Evolutionary conservation across 805 yeast species (phyloP), one percentile per base, ranked within the genome.

Genomic region (Saccharomycopsis sp.): DNA sequence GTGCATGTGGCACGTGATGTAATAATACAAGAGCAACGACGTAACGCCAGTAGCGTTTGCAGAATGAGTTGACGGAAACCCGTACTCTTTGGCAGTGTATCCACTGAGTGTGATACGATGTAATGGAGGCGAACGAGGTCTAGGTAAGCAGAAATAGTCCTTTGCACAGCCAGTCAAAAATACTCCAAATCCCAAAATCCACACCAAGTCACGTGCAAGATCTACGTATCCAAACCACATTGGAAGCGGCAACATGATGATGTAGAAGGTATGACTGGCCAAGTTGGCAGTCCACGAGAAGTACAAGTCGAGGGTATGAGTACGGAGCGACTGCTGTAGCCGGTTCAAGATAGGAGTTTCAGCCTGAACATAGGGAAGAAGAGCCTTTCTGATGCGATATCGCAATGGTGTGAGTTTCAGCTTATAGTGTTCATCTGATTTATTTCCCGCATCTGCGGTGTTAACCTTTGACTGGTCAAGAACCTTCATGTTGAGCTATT

Each of bases 261-360:
- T 96, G 69, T 93, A 93, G 69, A 94, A 94, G 0, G 97, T 89
- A 71, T 93, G 99, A 3, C 96, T 82, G 0, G 97, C 99, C 62
- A 94, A 75, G 65, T 87, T 85, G 17, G 98, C 97, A 2, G 96
- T 81, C 76, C 89, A 83, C 7, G 96, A 87, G 72, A 93, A 93
- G 66, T 87, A 94, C 24, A 76, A 66, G 72, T 92, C 97, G 55
- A 85, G 70, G 17, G 70, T 54, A 1, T 82, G 76, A 44, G 71
- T 69, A 58, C 96, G 75, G 12, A 75, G 66, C 3, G 59, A 53
- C 2, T 65, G 56, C 73, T 93, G 99, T 59, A 89, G 71, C 2
- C 64, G 63, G 8, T 78, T 74, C n/a, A 93, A 70, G 0, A 78
- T 59, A 1, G 75, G 78, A 0, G 96, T 85, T 69, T 93, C 98